Conservation (phyloP, 2,329 filamentous ascomycete species). For the Xylariaceae sp. region DNA sequence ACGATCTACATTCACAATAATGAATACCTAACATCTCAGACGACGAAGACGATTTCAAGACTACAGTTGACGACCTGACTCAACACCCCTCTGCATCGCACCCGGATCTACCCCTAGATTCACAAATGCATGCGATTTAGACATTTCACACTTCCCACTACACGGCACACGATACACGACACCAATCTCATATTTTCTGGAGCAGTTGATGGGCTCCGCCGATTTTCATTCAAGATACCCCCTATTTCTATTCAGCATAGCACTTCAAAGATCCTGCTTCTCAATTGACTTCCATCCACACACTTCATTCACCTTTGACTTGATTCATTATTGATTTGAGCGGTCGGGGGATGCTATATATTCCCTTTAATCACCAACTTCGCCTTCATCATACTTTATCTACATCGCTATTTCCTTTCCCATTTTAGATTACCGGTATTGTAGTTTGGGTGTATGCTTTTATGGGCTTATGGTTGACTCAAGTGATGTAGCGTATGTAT, state of each 20-base stretch:
- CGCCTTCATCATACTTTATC: background rate
- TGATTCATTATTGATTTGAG: too few relatives aligned
- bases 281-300: too few relatives aligned
- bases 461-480: background rate
- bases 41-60: slow-evolving; percentile 1
- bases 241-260: slow-evolving; percentile 14
- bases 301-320: too few relatives aligned
- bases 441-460: background rate
- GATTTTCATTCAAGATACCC: slow-evolving; percentile 24
- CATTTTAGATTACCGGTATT: background rate
- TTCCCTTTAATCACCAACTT: background rate
- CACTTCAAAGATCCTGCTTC: slow-evolving; percentile 3
- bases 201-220: slow-evolving; percentile 19
- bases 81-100: slow-evolving; percentile 1
- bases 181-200: slow-evolving; percentile 2
- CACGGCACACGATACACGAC: slow-evolving; percentile 5
- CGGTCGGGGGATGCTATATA: background rate
- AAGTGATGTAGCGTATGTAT: slow-evolving; percentile 2
- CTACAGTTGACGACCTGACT: background rate
- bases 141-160: too few relatives aligned
- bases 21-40: slow-evolving; percentile 7
- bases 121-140: too few relatives aligned
- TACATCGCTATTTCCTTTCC: background rate
- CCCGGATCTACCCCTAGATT: background rate
- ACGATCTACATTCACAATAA: slow-evolving; percentile 11